phyloP scores from a whole-genome alignment of 1,284 basidiomycete species.

The Mixia osmundae region DNA sequence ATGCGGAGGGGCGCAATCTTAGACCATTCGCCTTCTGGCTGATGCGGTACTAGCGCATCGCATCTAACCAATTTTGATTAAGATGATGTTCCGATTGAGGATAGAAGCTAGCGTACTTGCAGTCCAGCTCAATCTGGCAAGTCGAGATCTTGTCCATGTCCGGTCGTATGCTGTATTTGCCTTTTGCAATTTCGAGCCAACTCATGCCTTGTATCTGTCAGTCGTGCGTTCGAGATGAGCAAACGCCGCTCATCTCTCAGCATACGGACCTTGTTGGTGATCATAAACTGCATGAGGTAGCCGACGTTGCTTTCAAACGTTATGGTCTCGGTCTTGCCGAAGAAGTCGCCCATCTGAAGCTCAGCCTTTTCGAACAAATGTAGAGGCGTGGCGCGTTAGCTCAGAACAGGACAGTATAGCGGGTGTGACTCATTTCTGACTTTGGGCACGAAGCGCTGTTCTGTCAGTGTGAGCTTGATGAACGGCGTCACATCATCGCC shows the following conservation, averaged over 20 bases:
- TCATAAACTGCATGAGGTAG: conserved; percentile 80
- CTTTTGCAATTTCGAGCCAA: conserved; percentile 73
- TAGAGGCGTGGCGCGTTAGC: conserved; percentile 10
- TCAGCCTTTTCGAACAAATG: conserved; percentile 29
- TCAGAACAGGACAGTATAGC: conserved; percentile 5
- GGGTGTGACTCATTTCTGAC: conserved; percentile 56
- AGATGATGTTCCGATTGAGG: conserved; percentile 1
- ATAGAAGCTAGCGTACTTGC: conserved; percentile 31
- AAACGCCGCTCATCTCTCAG: neutral
- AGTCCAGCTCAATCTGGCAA: conserved; percentile 63
- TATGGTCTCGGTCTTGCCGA: conserved; percentile 52
- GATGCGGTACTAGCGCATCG: conserved; percentile 59
- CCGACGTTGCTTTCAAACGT: conserved; percentile 74
- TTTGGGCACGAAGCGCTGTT: conserved; percentile 53
- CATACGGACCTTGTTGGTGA: conserved; percentile 52
- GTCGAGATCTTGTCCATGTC: conserved; percentile 39
- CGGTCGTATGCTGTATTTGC: conserved; percentile 42
- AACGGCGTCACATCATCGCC: conserved; percentile 58
- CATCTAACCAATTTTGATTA: conserved; percentile 30
- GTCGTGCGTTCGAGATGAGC: neutral
- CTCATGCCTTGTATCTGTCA: conserved; percentile 80
- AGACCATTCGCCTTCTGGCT: conserved; percentile 71
- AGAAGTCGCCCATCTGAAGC: conserved; percentile 24
- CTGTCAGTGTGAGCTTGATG: conserved; percentile 50
- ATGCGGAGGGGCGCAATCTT: conserved; percentile 72